Conservation (phyloP, 768 basidiomycete species). For the Pleurotus eryngii region DNA sequence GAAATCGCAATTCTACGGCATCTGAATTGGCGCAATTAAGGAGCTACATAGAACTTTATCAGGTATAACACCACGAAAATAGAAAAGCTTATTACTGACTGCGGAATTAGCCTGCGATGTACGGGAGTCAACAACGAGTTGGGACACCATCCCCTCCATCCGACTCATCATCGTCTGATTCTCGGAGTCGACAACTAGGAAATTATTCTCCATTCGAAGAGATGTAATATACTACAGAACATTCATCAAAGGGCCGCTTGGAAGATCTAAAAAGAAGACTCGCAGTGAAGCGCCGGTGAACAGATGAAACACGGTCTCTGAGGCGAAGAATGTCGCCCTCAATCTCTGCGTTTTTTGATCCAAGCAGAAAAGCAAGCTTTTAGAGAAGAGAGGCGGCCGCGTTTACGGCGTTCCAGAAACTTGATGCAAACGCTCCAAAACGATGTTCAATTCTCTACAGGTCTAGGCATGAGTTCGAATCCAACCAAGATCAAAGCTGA, state of each 20-base stretch:
- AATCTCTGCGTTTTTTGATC: background rate
- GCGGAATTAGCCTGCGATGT: too few relatives aligned
- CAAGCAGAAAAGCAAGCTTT: background rate
- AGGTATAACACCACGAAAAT: too few relatives aligned
- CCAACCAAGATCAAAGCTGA: too few relatives aligned
- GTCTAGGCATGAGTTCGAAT: too few relatives aligned
- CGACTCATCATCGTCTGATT: background rate
- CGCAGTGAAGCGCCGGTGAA: background rate
- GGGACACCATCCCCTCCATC: background rate
- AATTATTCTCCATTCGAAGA: constrained; percentile 2
- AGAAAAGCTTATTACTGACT: too few relatives aligned
- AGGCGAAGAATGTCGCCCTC: background rate
- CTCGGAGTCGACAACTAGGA: background rate
- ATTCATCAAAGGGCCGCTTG: background rate
- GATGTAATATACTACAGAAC: background rate
- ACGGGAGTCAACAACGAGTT: too few relatives aligned
- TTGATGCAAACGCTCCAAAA: background rate
- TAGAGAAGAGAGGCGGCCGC: background rate
- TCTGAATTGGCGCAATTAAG: background rate
- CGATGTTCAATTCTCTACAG: too few relatives aligned
- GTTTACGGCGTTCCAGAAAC: background rate
- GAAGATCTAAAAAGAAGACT: too few relatives aligned
- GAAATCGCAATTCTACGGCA: background rate
- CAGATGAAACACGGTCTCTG: background rate
- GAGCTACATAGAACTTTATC: too few relatives aligned